Percentiles rank a stretch among this genome's conserved stretches.
Conservation (phyloP, 768 basidiomycete species). For the Scleroderma citrinum region DNA sequence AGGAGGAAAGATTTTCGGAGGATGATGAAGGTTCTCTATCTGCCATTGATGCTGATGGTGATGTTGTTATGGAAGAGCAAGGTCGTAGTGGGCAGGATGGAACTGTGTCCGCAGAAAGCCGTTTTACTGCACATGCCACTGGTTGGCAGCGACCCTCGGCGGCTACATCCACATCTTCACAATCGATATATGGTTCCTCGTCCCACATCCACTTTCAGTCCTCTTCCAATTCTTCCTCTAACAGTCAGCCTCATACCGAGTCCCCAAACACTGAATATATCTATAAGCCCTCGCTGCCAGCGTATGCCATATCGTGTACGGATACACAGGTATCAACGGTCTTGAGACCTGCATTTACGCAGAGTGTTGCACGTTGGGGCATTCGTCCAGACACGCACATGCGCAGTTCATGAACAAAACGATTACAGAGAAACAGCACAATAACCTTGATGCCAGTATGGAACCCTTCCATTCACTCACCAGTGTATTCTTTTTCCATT, state of each 20-base stretch:
- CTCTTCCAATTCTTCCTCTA: background rate
- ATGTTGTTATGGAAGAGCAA: background rate
- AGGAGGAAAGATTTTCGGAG: slow-evolving; percentile 22
- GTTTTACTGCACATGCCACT: background rate
- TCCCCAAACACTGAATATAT: slow-evolving; percentile 15
- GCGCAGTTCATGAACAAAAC: slow-evolving; percentile 4
- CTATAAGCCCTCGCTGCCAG: slow-evolving; percentile 26
- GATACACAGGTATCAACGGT: slow-evolving; percentile 31
- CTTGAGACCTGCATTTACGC: slow-evolving; percentile 27
- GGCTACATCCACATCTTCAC: background rate
- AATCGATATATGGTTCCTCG: background rate
- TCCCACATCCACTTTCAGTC: background rate
- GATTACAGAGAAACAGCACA: background rate
- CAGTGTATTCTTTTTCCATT: too few species aligned
- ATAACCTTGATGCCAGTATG: too few species aligned
- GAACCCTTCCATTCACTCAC: too few species aligned
- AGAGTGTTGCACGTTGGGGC: slow-evolving; percentile 4
- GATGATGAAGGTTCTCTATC: slow-evolving; percentile 12
- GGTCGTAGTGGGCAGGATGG: background rate
- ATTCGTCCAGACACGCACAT: slow-evolving; percentile 2
- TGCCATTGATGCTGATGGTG: background rate
- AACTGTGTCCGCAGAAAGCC: background rate
- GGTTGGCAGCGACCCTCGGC: slow-evolving; percentile 5
- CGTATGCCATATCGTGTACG: slow-evolving; percentile 28
- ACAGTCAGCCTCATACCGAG: background rate